Evolutionary conservation across 108 stramenopile species (phyloP), one percentile per base, ranked within the genome.

Genomic region (Aurantiochytrium sp.): DNA sequence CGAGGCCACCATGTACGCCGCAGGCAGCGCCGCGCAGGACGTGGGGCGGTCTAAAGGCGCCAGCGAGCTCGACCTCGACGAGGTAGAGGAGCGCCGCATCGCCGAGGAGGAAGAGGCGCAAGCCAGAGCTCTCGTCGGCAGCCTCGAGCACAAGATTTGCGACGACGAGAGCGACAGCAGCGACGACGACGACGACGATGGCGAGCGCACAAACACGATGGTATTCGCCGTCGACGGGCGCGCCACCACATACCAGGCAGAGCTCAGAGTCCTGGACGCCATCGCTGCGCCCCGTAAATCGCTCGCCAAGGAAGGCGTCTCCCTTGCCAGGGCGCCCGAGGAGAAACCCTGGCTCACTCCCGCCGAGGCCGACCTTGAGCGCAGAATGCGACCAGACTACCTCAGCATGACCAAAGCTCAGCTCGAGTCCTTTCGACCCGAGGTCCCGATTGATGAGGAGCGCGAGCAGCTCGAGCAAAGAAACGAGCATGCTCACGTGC

Each of bases 301-400:
- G 0, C 24, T 48, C 0, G 45, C 39, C 0, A 81, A 81, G 24
- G 45, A 48, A 17, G 45, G 45, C 0, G 39, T 81, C 0, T 41
- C 42, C 21, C 2, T 81, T 6, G 42, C 39, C 6, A 12, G 45
- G 0, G 45, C 39, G 30, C 42, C 42, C 12, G 45, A 81, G 6
- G 73, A 81, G n/a, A 81, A 81, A 48, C 73, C 73, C 1, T 81
- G 73, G 73, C 45, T 81, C 42, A 81, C 73, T 12, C 42, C 73
- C 17, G 45, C 39, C 50, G 73, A 81, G 39, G 42, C 42, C 6
- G 73, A 81, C 12, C 73, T 41, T 41, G 73, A 81, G 24, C 42
- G 30, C 24, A 81, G 39, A 24, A 0, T 81, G n/a, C 39, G 73
- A 0, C 73, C 73, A 81, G 45, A 81, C 42, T 81, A 81, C 45